These are phyloP conservation scores for Gracilariopsis chorda DNA, from an alignment of 23 red algal genomes.

Conservation along the genomic window DNA sequence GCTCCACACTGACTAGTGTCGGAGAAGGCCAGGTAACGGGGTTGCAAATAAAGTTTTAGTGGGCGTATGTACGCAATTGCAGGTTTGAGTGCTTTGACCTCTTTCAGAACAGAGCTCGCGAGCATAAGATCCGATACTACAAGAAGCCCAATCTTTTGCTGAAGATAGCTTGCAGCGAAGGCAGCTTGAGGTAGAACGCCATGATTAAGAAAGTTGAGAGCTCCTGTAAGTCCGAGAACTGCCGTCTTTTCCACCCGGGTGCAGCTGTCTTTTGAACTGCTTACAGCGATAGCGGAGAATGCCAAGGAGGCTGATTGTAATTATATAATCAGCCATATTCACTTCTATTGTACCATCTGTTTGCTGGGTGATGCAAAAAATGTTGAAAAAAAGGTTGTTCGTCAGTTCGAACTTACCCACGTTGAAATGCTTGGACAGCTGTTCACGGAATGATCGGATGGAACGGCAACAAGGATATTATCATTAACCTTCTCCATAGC, in stretches of 20 bases:
- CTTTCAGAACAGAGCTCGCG: neutral
- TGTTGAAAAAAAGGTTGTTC: neutral
- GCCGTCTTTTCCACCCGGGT: neutral
- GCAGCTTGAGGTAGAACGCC: neutral
- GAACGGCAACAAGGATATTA: neutral
- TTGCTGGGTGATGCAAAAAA: neutral
- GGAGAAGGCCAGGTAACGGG: too few species aligned
- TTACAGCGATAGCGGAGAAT: neutral
- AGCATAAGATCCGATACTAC: neutral
- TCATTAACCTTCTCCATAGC: constrained; percentile 47
- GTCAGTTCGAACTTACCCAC: neutral
- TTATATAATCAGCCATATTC: neutral
- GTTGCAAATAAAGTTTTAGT: too few species aligned
- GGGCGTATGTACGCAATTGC: too few species aligned
- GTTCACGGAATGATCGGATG: neutral
- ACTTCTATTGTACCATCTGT: neutral
- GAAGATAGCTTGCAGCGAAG: constrained; percentile 1
- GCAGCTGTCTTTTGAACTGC: neutral
- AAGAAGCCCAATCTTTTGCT: neutral
- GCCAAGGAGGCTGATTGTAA: neutral
- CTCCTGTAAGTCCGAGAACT: neutral
- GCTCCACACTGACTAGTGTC: too few species aligned
- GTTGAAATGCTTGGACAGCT: neutral
- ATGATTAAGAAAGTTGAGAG: neutral
- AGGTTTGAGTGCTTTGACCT: too few species aligned